Percentiles rank a stretch among this genome's conserved stretches.
Conservation (phyloP, 2,329 filamentous ascomycete genomes). For the Paramyrothecium sp. region DNA sequence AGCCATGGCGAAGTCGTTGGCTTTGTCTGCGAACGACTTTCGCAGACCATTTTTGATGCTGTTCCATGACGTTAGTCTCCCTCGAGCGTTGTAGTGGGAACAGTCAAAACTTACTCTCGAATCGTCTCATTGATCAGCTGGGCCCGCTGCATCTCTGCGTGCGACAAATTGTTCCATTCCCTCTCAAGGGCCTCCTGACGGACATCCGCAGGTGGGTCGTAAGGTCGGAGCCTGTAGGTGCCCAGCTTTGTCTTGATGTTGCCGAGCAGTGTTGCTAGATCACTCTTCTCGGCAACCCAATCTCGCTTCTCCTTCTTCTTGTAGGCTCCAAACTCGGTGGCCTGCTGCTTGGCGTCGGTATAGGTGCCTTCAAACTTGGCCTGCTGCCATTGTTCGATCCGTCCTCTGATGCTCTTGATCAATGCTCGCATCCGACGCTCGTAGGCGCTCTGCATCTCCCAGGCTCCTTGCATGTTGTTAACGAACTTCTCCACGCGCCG, state of each 20-base stretch:
- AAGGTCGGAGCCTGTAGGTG: conserved; percentile 87
- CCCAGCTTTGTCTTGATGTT: conserved; percentile 99
- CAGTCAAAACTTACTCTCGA: conserved; percentile 65
- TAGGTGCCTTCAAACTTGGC: conserved; percentile 91
- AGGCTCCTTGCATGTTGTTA: conserved; percentile 97
- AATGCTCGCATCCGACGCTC: conserved; percentile 87
- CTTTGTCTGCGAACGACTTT: conserved; percentile 93
- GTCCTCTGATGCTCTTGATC: conserved; percentile 69
- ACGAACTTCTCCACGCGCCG: conserved; percentile 97
- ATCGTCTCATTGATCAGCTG: conserved; percentile 98
- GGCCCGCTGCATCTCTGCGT: conserved; percentile 82
- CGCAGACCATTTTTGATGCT: conserved; percentile 94
- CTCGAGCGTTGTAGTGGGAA: not conserved
- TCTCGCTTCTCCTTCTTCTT: conserved; percentile 87
- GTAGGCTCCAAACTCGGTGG: conserved; percentile 78
- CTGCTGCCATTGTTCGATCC: conserved; percentile 73
- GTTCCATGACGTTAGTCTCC: conserved; percentile 23
- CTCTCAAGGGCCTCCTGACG: conserved; percentile 78
- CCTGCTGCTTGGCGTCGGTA: conserved; percentile 84
- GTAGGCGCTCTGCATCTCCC: conserved; percentile 98
- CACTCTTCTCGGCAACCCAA: conserved; percentile 98
- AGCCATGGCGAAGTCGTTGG: conserved; percentile 94
- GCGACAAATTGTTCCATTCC: conserved; percentile 78
- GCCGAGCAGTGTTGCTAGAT: conserved; percentile 85
- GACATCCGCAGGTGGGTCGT: conserved; percentile 83